Conservation (phyloP, 2,329 filamentous ascomycete species). For the Aspergillus nomiae region DNA sequence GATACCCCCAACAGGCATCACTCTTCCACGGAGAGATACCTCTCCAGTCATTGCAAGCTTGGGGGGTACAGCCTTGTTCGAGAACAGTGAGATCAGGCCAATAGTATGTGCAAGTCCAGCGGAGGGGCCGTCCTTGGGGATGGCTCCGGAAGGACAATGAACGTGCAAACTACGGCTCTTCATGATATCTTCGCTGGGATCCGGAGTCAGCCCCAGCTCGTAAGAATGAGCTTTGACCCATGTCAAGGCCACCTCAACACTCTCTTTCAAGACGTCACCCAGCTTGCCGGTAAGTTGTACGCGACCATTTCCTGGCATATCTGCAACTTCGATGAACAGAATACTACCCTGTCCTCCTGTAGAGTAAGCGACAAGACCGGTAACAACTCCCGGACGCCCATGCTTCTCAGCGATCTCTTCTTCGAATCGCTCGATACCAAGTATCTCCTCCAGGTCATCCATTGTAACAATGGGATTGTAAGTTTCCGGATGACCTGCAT, state of each 20-base stretch:
- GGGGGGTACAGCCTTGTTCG: constrained; percentile 80
- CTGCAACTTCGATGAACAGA: constrained; percentile 95
- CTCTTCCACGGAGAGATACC: constrained; percentile 78
- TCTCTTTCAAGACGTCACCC: constrained; percentile 95
- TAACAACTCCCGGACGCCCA: constrained; percentile 84
- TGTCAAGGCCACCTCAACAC: constrained; percentile 89
- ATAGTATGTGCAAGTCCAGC: constrained; percentile 94
- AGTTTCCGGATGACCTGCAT: constrained; percentile 65
- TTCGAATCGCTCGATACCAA: constrained; percentile 91
- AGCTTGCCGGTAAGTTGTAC: constrained; percentile 96
- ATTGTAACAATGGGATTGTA: constrained; percentile 76
- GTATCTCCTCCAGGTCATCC: constrained; percentile 82
- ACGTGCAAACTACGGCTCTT: constrained; percentile 92
- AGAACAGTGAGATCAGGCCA: constrained; percentile 87
- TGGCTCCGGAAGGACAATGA: constrained; percentile 90
- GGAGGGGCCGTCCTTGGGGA: constrained; percentile 84
- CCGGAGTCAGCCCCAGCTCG: constrained; percentile 79
- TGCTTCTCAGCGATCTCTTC: constrained; percentile 92
- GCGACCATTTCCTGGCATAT: constrained; percentile 90
- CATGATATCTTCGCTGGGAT: constrained; percentile 90
- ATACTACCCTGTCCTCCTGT: constrained; percentile 93
- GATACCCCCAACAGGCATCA: constrained; percentile 94
- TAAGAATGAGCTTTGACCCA: constrained; percentile 98
- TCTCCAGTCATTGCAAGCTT: constrained; percentile 93
- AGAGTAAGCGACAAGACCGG: constrained; percentile 91